Evolutionary conservation across 1,284 basidiomycete genomes (phyloP), one percentile per base, ranked within the genome.

Genomic region (Stygiomarasmius scandens): DNA sequence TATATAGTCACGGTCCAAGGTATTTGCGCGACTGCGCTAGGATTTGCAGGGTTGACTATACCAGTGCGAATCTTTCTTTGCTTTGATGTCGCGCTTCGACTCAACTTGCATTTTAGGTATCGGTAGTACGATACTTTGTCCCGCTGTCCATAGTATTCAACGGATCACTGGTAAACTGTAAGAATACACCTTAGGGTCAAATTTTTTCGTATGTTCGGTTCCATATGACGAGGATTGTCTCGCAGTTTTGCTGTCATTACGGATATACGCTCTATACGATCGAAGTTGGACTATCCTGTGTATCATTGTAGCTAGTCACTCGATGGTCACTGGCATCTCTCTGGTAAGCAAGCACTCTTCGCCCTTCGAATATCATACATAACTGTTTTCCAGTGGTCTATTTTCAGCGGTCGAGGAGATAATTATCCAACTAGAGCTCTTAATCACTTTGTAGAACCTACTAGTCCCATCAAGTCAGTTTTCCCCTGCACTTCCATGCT

Each of bases 201-300:
- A n/a, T n/a, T n/a, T n/a, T n/a, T n/a, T n/a, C n/a, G n/a, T n/a
- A n/a, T n/a, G n/a, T n/a, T n/a, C n/a, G n/a, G n/a, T n/a, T n/a
- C n/a, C n/a, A n/a, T n/a, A n/a, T n/a, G n/a, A n/a, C n/a, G n/a
- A n/a, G n/a, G n/a, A n/a, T n/a, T n/a, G n/a, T n/a, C 27, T 52
- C n/a, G 45, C 29, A 65, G 62, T 63, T 4, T 55, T 65, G 22
- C 45, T 62, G 24, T 56, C 58, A 12, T 20, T 63, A n/a, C 60
- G 64, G 27, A 61, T 58, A 10, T 63, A 62, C 29, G 64, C 64
- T 3, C 34, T 64, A 9, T 64, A 64, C 38, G 38, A 43, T 9
- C 54, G 61, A 12, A 52, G 49, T 45, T 45, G 56, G 12, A 56
- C 29, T 23, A 22, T 64, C 3, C 27, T 64, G n/a, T 32, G 27